Evolutionary conservation across 441 rosid genomes (phyloP).

Genomic region (Oxalis stricta): DNA sequence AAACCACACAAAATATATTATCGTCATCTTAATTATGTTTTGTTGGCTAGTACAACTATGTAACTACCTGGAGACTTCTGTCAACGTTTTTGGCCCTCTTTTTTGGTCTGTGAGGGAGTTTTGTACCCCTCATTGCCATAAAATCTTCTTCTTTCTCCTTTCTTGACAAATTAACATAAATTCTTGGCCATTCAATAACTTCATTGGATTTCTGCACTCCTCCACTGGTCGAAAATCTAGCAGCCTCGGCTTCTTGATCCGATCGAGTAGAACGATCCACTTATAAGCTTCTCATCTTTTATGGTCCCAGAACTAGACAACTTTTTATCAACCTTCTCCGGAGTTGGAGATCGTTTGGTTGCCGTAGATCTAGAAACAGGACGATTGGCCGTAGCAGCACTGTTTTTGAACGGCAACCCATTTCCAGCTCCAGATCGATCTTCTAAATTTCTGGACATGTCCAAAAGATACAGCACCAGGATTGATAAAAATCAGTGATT

Average conservation of each 20-base stretch:
- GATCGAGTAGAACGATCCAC: slow-evolving; percentile 20
- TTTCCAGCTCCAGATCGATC: slow-evolving; percentile 19
- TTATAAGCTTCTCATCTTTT: slow-evolving; percentile 32
- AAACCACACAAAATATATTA: neutral
- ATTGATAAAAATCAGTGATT: neutral
- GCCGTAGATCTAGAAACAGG: slow-evolving; percentile 35
- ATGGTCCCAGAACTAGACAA: slow-evolving; percentile 11
- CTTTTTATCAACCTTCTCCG: slow-evolving; percentile 36
- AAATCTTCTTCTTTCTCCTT: slow-evolving; percentile 71
- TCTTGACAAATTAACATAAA: slow-evolving; percentile 45
- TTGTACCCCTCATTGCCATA: slow-evolving; percentile 54
- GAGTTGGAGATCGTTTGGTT: slow-evolving; percentile 35
- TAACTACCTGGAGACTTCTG: slow-evolving; percentile 50
- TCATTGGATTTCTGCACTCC: slow-evolving; percentile 24
- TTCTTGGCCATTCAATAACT: slow-evolving; percentile 35
- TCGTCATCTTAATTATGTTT: neutral
- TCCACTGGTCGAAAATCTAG: neutral
- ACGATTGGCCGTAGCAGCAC: slow-evolving; percentile 13
- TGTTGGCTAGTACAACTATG: too few species aligned
- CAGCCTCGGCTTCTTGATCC: slow-evolving; percentile 7
- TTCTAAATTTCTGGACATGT: slow-evolving; percentile 30
- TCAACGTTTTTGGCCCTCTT: slow-evolving; percentile 56
- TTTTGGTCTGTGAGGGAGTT: slow-evolving; percentile 57
- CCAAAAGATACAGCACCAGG: slow-evolving; percentile 2
- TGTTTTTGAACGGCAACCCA: slow-evolving; percentile 22